Evolutionary conservation across 1,139 yeast genomes (phyloP), one percentile per base, ranked within the genome.

Genomic region (Yamadazyma membranifaciens): DNA sequence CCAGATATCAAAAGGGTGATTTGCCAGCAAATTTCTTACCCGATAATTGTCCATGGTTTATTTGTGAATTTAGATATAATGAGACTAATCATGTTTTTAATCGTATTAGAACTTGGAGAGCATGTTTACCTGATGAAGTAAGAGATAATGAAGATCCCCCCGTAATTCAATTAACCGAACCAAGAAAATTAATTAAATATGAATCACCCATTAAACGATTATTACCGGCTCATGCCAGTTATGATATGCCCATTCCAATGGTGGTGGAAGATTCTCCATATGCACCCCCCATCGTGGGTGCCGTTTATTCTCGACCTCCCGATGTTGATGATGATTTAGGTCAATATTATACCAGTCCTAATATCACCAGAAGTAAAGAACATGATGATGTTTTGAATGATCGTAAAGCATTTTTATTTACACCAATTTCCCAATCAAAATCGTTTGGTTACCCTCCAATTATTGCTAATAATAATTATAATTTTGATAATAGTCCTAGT

Each of bases 31-130:
- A 70, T 9, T 62, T 71, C 20, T 75, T 84, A 34, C 86, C 87
- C 6, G 70, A 67, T 35, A 85, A 81, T 37, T 87, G 94, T 15
- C 92, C 95, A 4, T 78, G 95, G 61, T 92, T 89, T 62, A 85
- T 94, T 51, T 92, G 98, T 67, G 98, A 92, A 63, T 87, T 82
- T 61, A 81, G 98, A 55, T 92, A 91, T 65, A 92, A 92, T 58
- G 98, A 91, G 59, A 76, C 79, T 43, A 95, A 87, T 55, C 88
- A 87, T 59, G 84, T 83, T 22, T 92, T 92, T 70, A 92, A 92
- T 65, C 84, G 94, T 59, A 92, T 92, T 55, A 80, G 98, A 57
- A 92, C 98, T 1, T 92, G 98, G 98, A 92, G 88, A 62, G 98
- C 97, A 3, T 92, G 98, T 68, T 75, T 92, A 50, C 98, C 98